Evolutionary conservation across 2,329 filamentous ascomycete species (phyloP).

Genomic region (Claviceps citrina): DNA sequence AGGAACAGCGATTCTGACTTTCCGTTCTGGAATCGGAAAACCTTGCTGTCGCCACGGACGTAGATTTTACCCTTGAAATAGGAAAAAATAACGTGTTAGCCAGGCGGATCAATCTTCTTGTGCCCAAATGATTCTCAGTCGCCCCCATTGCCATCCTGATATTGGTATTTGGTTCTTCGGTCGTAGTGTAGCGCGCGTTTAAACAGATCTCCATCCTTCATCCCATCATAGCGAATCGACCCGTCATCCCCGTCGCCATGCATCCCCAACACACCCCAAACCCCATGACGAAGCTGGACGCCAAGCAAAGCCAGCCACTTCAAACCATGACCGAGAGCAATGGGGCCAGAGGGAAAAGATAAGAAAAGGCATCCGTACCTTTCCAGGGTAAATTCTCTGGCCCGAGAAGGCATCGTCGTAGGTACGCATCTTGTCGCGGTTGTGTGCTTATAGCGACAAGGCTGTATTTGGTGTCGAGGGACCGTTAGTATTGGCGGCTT

Average conservation of each 20-base stretch:
- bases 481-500: slow-evolving; percentile 21
- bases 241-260: background rate
- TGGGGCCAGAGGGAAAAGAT: background rate
- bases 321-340: background rate
- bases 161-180: background rate
- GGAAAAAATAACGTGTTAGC: slow-evolving; percentile 12
- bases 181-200: background rate
- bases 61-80: slow-evolving; percentile 82
- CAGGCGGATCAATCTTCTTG: background rate
- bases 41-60: slow-evolving; percentile 98
- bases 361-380: slow-evolving; percentile 31
- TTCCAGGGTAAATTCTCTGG: slow-evolving; percentile 52
- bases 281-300: background rate
- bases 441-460: slow-evolving; percentile 26
- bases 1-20: slow-evolving; percentile 99
- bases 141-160: background rate
- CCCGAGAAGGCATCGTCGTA: slow-evolving; percentile 53
- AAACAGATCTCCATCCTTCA: background rate
- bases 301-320: background rate
- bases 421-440: slow-evolving; percentile 44
- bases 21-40: slow-evolving; percentile 99
- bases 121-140: background rate
- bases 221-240: background rate
- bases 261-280: background rate
- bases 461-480: slow-evolving; percentile 23